Percentiles rank a stretch among this genome's conserved stretches.
Conservation (phyloP, 225 moss, liverwort and hornwort genomes). For the Straminergon stramineum region DNA sequence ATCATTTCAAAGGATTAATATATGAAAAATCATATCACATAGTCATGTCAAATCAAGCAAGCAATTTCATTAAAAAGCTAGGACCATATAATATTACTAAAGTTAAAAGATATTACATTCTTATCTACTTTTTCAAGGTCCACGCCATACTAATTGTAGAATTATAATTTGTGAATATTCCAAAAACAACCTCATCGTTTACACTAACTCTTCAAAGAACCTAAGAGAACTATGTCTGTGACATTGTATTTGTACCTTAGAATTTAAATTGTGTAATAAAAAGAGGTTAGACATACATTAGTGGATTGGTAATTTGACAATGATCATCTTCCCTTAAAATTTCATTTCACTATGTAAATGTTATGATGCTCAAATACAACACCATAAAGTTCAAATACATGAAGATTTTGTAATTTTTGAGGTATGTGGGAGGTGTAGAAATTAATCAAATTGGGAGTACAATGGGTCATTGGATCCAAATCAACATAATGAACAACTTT, state of each 20-base stretch:
- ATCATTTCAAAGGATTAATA: background rate
- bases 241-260: background rate
- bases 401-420: rapidly evolving
- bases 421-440: too few relatives aligned
- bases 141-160: background rate
- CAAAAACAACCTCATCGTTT: background rate
- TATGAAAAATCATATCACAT: too few relatives aligned
- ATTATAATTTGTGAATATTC: background rate
- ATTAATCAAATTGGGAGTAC: too few relatives aligned
- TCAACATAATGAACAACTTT: too few relatives aligned
- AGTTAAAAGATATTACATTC: background rate
- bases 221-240: too few relatives aligned
- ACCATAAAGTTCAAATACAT: too few relatives aligned
- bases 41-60: too few relatives aligned
- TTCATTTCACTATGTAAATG: too few relatives aligned
- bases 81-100: background rate
- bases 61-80: too few relatives aligned
- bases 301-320: background rate
- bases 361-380: background rate
- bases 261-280: background rate
- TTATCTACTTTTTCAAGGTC: background rate
- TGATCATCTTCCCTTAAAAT: background rate
- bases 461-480: too few relatives aligned
- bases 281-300: background rate
- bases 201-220: background rate